These are phyloP conservation scores for Phlyctochytrium arcticum DNA, from an alignment of 192 early-diverging fungal species.

Conservation along the genomic window DNA sequence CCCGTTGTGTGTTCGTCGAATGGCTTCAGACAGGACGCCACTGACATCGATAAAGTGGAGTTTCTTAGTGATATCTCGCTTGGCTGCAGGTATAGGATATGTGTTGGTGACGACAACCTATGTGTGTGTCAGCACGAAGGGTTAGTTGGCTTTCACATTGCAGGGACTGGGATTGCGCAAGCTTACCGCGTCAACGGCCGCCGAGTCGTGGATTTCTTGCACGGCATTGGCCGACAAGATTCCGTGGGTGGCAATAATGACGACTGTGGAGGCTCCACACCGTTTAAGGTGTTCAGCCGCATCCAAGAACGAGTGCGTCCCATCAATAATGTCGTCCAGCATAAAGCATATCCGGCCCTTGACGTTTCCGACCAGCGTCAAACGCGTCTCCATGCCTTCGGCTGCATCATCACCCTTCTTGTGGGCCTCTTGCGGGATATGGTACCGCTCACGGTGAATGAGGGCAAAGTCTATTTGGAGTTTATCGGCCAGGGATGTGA, in stretches of 20 bases:
- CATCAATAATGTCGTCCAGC: conserved; percentile 92
- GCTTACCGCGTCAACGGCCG: conserved; percentile 67
- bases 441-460: conserved; percentile 83
- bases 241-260: conserved; percentile 92
- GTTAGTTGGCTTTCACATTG: background rate
- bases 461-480: conserved; percentile 93
- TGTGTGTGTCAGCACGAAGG: background rate
- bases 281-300: conserved; percentile 85
- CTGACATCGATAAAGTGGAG: conserved; percentile 83
- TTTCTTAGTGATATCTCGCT: conserved; percentile 67
- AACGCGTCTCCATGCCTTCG: conserved; percentile 27
- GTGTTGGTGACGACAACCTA: conserved; percentile 85
- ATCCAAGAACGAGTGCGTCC: conserved; percentile 83
- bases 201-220: conserved; percentile 76
- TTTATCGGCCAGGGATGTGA: conserved; percentile 89
- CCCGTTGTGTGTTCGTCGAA: conserved; percentile 89
- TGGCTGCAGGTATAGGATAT: conserved; percentile 74
- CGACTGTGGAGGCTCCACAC: conserved; percentile 79
- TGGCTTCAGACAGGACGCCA: conserved; percentile 89
- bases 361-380: conserved; percentile 57
- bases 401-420: conserved; percentile 4
- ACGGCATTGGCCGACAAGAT: conserved; percentile 87
- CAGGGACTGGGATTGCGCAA: conserved; percentile 7
- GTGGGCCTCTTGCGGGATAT: conserved; percentile 21
- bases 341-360: conserved; percentile 48